Evolutionary conservation across 1,139 yeast species (phyloP).

Genomic region (Trichomonascaceae sp.): DNA sequence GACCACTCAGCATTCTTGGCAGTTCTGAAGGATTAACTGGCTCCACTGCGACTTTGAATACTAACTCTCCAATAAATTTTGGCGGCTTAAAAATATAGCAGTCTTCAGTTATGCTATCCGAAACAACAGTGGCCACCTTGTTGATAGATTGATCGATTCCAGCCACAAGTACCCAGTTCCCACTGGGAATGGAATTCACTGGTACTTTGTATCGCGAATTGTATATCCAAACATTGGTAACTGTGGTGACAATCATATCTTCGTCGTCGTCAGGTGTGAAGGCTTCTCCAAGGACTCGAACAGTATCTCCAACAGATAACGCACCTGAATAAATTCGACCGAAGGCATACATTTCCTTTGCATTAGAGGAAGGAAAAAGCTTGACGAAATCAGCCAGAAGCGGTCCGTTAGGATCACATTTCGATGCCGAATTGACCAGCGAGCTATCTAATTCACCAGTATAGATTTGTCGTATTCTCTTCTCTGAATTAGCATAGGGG

Average conservation of each 20-base stretch:
- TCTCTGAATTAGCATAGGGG: conserved; percentile 36
- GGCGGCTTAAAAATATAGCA: conserved; percentile 39
- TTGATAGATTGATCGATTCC: conserved; percentile 54
- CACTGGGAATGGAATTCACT: conserved; percentile 51
- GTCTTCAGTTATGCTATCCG: conserved; percentile 18
- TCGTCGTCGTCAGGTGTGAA: conserved; percentile 50
- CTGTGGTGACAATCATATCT: conserved; percentile 36
- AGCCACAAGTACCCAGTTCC: conserved; percentile 59
- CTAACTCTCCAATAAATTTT: conserved; percentile 47
- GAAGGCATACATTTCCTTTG: conserved; percentile 42
- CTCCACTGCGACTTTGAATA: conserved; percentile 77
- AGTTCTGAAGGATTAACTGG: conserved; percentile 75
- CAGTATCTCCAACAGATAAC: conserved; percentile 41
- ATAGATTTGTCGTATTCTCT: conserved; percentile 23
- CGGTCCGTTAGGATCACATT: conserved; percentile 39
- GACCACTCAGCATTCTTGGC: conserved; percentile 63
- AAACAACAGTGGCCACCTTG: conserved; percentile 53
- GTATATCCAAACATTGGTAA: conserved; percentile 51
- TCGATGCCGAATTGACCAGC: conserved; percentile 19
- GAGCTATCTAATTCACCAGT: conserved; percentile 28
- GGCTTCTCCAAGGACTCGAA: conserved; percentile 55
- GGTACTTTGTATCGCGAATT: conserved; percentile 68
- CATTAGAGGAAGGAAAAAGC: conserved; percentile 49
- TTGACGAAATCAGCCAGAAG: conserved; percentile 58
- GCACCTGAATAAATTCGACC: conserved; percentile 61